Conservation (phyloP, 2,329 filamentous ascomycete species). For the Ophiostoma ips region DNA sequence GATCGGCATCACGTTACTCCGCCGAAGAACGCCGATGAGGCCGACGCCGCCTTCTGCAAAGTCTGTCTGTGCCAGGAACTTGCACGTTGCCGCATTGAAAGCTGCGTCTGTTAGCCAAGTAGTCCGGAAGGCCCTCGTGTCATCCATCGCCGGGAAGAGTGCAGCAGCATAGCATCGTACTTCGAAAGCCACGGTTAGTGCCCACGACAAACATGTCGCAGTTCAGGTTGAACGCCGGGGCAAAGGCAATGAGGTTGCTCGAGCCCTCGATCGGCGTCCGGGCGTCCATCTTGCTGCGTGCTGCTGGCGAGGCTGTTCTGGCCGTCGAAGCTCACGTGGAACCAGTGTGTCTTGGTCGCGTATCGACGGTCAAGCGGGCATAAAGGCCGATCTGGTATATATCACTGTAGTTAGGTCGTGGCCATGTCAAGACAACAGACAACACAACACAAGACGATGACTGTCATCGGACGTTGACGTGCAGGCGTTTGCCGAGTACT, state of each 20-base stretch:
- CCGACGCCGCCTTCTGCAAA: slow-evolving; percentile 67
- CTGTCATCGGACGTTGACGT: too few relatives aligned
- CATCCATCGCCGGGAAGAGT: too few relatives aligned
- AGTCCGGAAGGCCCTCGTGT: neutral
- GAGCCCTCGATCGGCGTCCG: slow-evolving; percentile 71
- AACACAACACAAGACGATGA: too few relatives aligned
- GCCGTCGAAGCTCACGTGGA: too few relatives aligned
- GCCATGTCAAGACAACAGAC: too few relatives aligned
- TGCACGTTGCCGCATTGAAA: slow-evolving; percentile 58
- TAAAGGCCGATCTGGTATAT: too few relatives aligned
- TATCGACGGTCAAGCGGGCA: too few relatives aligned
- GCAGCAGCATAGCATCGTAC: slow-evolving; percentile 9
- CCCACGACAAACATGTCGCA: slow-evolving; percentile 77
- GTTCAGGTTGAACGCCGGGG: slow-evolving; percentile 74
- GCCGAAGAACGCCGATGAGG: slow-evolving; percentile 73
- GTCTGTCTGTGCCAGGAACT: slow-evolving; percentile 50
- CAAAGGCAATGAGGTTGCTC: slow-evolving; percentile 60
- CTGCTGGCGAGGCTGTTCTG: neutral
- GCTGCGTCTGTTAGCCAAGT: slow-evolving; percentile 31
- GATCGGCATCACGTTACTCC: slow-evolving; percentile 73
- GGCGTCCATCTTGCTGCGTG: slow-evolving; percentile 59
- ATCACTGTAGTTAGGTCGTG: too few relatives aligned
- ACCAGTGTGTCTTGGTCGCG: too few relatives aligned
- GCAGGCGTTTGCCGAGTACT: too few relatives aligned
- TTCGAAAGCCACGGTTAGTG: slow-evolving; percentile 16